A percentile compares a stretch with the other conserved stretches of the same genome.
Evolutionary conservation across 495 filamentous ascomycete genomes (phyloP).

Genomic region (Terfezia claveryi): DNA sequence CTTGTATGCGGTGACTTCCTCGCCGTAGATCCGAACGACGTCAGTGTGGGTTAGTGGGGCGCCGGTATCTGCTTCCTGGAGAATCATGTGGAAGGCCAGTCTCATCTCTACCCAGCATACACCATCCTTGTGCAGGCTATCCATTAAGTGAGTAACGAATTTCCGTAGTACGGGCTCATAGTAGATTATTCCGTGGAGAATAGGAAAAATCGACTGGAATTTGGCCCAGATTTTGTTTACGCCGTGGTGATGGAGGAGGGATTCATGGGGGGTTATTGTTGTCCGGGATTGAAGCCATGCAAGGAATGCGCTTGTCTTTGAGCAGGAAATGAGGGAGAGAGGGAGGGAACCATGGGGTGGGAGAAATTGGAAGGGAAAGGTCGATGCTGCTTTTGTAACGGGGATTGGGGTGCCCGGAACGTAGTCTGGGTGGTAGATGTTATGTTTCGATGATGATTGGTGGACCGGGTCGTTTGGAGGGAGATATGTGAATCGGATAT

Average conservation of each 20-base stretch:
- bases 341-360: neutral
- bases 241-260: slow-evolving; percentile 59
- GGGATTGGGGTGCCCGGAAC: neutral
- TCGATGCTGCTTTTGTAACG: slow-evolving; percentile 35
- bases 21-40: slow-evolving; percentile 46
- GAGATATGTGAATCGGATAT: slow-evolving; percentile 35
- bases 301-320: slow-evolving; percentile 45
- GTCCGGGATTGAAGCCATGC: slow-evolving; percentile 57
- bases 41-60: slow-evolving; percentile 23
- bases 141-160: slow-evolving; percentile 46
- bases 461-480: slow-evolving; percentile 8
- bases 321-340: neutral
- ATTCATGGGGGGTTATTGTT: slow-evolving; percentile 45
- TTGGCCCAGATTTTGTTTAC: slow-evolving; percentile 58
- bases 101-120: slow-evolving; percentile 56
- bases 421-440: slow-evolving; percentile 18
- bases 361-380: slow-evolving; percentile 31
- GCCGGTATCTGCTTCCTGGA: slow-evolving; percentile 10
- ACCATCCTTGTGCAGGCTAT: slow-evolving; percentile 48
- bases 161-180: slow-evolving; percentile 81
- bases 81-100: slow-evolving; percentile 11
- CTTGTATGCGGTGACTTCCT: slow-evolving; percentile 61
- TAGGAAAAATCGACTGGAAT: slow-evolving; percentile 45
- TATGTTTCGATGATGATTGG: slow-evolving; percentile 3
- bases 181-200: slow-evolving; percentile 49